Base-by-base conservation (phyloP, 2,329 filamentous ascomycete species). In the Sporothrix schenckii region DNA sequence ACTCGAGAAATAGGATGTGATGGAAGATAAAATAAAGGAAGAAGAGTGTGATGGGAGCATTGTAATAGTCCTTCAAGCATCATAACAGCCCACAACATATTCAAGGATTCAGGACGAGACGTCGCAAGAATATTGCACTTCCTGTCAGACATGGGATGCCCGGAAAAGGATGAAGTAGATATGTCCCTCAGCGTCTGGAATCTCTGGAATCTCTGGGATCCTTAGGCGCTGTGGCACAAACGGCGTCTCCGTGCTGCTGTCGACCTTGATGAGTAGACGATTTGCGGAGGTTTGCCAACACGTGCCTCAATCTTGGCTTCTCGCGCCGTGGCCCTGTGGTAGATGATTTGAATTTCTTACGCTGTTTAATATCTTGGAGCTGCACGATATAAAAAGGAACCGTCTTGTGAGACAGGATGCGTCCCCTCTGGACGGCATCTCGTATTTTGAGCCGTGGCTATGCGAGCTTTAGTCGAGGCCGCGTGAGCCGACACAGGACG, bases 241-340 rank as follows among this genome's bases (percentile, higher is more conserved):
- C 58, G 58, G 39, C 58, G 58, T 27, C 16, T 21, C 39, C 58
- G 56, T 13, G 30, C 19, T n/a, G 19, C 9, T 13, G 1, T 11
- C n/a, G 16, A 3, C 14, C 27, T 34, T 19, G 21, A 2, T 60
- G 56, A 21, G 56, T 27, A 21, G 56, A 16, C 10, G 56, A 24
- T 16, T 24, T 44, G 44, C 19, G 56, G 56, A 44, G n/a, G 39
- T 44, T 44, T 61, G 39, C 24, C 56, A n/a, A 24, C 56, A 61
- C 56, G 56, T 44, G 56, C 56, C 56, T 13, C 24, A 24, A 44
- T n/a, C 56, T 61, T 61, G 34, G 56, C 56, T 61, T 61, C 11
- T 61, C 56, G 24, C 34, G n/a, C 11, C 16, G 56, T 44, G 10
- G 4, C 11, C 14, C 24, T 44, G 10, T 11, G 4, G 4, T 24